A percentile compares a stretch with the other conserved stretches of the same genome.
Conservation (phyloP, 129 eudicot species). For the Saussurea involucrata region DNA sequence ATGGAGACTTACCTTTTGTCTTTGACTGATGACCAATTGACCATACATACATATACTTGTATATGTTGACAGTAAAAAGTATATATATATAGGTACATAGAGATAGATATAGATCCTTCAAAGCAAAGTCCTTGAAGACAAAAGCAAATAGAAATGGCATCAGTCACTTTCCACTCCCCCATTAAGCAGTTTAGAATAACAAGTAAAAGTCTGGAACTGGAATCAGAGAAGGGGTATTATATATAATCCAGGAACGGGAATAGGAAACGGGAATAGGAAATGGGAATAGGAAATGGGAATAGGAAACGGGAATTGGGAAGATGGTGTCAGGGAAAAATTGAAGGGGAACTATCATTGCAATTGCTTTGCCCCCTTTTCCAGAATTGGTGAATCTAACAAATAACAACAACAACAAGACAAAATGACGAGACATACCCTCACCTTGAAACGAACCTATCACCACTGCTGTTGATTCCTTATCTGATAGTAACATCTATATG, state of each 20-base stretch:
- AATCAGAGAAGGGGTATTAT: neutral
- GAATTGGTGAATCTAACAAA: conserved; percentile 16
- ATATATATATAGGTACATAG: neutral
- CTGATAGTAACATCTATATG: conserved; percentile 15
- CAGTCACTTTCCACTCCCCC: neutral
- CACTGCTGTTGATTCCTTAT: conserved; percentile 13
- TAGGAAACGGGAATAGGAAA: neutral
- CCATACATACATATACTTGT: neutral
- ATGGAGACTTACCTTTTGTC: neutral
- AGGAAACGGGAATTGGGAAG: neutral
- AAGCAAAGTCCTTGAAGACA: neutral
- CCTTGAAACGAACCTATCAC: conserved; percentile 22
- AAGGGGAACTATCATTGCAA: neutral
- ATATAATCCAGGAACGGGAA: neutral
- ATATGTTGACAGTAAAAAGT: neutral
- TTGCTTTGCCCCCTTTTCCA: conserved; percentile 6
- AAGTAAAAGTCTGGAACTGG: neutral
- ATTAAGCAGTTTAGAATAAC: neutral
- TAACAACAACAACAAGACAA: conserved; percentile 29
- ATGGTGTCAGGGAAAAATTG: neutral
- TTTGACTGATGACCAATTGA: neutral
- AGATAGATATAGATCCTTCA: neutral
- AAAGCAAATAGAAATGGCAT: neutral
- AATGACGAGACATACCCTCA: neutral
- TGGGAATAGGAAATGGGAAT: neutral